These are phyloP conservation scores for Lenzites betulinus DNA, from an alignment of 768 basidiomycete genomes.

Conservation along the genomic window DNA sequence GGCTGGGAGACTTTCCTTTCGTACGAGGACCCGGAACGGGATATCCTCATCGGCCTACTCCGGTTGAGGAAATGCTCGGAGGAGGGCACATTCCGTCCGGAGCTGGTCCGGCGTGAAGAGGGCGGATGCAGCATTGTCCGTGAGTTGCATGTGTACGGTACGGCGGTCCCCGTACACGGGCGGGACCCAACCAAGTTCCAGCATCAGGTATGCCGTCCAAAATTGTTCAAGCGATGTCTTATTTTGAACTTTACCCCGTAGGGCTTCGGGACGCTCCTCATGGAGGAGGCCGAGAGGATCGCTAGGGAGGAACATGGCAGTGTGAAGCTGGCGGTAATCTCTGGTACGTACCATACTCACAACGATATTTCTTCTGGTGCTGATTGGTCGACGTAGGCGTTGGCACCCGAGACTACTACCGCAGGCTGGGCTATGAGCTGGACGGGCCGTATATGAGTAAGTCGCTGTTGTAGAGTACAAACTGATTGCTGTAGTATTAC, in stretches of 20 bases:
- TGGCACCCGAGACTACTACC: conserved; percentile 96
- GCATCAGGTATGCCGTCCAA: conserved; percentile 60
- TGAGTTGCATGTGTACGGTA: conserved; percentile 97
- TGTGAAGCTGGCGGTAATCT: conserved; percentile 95
- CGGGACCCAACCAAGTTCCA: conserved; percentile 98
- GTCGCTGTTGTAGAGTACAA: conserved; percentile 41
- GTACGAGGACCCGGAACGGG: conserved; percentile 96
- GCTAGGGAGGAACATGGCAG: conserved; percentile 97
- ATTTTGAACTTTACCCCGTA: conserved; percentile 34
- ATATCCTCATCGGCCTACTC: conserved; percentile 93
- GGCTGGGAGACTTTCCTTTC: conserved; percentile 99
- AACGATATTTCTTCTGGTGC: neutral
- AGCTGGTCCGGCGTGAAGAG: conserved; percentile 71
- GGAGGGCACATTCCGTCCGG: conserved; percentile 95
- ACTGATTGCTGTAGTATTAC: conserved; percentile 12
- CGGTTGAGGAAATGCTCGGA: conserved; percentile 94
- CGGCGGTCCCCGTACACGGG: conserved; percentile 95
- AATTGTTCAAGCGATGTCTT: neutral
- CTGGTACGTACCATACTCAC: conserved; percentile 53
- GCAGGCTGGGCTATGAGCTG: conserved; percentile 89
- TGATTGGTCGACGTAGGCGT: conserved; percentile 57
- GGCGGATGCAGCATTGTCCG: conserved; percentile 91
- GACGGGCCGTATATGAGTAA: conserved; percentile 99
- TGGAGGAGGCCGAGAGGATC: conserved; percentile 99
- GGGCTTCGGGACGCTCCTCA: conserved; percentile 95